Base-by-base conservation (phyloP, 306 rosid species). In the Acacia crassicarpa region DNA sequence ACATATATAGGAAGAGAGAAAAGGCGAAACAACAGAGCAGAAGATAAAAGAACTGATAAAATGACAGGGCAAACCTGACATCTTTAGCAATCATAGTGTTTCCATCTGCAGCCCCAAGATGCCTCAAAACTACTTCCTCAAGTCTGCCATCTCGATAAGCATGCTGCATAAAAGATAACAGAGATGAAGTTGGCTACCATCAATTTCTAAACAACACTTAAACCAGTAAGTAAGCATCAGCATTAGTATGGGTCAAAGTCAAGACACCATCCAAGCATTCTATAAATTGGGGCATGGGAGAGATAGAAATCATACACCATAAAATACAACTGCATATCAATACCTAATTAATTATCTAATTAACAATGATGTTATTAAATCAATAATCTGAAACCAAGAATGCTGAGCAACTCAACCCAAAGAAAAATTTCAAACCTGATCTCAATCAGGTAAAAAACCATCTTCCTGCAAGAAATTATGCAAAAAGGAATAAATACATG, bases 41-140 rank as follows among this genome's bases (percentile, higher is more conserved):
- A 33, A 40, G 46, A 74, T 14, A 65, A 43, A 13, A 77, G 20
- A 68, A 58, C 27, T 51, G 51, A 79, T 46, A 44, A 53, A 78
- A 25, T 38, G 72, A 71, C 41, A 84, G 43, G 63, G 73, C 79
- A 44, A 83, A 95, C 99, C 97, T 95, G 75, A 93, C 78, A 76
- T 93, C 85, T 83, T 91, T 91, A 48, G 99, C 97, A 84, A 95
- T 95, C 80, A 95, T 91, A 5, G 91, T 74, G 56, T 83, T 80
- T 13, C 99, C 99, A 81, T 95, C 98, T 80, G 92, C 93, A 74
- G 94, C 93, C 74, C 97, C 98, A 72, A 95, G 92, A 86, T 92
- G 98, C 54, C 98, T 90, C 79, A 95, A 75, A 68, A 75, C 92
- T 40, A 89, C 94, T 87, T 93, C 90, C 87, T 95, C 99, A 74